Conservation (phyloP, 768 basidiomycete genomes). For the Boletellus emodensis region DNA sequence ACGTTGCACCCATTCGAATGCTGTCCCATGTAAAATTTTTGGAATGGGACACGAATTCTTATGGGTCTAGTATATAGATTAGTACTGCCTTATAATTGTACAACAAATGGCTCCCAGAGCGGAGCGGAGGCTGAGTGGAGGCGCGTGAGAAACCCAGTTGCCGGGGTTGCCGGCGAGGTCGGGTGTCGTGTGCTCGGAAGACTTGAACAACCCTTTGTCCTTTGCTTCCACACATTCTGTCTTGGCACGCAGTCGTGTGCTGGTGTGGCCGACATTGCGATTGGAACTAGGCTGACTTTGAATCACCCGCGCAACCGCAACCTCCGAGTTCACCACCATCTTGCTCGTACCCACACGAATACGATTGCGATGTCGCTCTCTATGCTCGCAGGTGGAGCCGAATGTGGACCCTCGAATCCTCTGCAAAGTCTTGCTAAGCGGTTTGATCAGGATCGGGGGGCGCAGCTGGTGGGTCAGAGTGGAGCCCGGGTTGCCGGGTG, state of each 20-base stretch:
- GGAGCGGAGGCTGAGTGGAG: slow-evolving; percentile 2
- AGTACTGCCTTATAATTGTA: slow-evolving; percentile 28
- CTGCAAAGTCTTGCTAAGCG: slow-evolving; percentile 75
- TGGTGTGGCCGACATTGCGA: not conserved
- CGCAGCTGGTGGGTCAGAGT: slow-evolving; percentile 58
- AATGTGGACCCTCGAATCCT: slow-evolving; percentile 85
- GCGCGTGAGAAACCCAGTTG: slow-evolving; percentile 14
- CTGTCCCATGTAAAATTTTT: slow-evolving; percentile 12
- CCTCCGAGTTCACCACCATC: not conserved
- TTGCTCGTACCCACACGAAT: not conserved
- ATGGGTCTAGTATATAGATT: slow-evolving; percentile 26
- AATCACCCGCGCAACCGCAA: not conserved
- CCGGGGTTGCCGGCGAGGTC: not conserved
- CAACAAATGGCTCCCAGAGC: not conserved
- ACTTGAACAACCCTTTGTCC: not conserved
- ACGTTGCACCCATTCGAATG: slow-evolving; percentile 14
- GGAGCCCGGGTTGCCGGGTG: slow-evolving; percentile 6
- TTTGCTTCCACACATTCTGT: not conserved
- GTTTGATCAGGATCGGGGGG: slow-evolving; percentile 74
- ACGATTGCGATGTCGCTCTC: slow-evolving; percentile 63
- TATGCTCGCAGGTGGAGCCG: slow-evolving; percentile 66
- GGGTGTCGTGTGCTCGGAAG: not conserved
- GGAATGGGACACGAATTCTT: slow-evolving; percentile 17
- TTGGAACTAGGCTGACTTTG: not conserved
- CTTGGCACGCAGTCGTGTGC: not conserved